These are phyloP conservation scores for Boletus patriciae DNA, from an alignment of 768 basidiomycete genomes.

Conservation along the genomic window DNA sequence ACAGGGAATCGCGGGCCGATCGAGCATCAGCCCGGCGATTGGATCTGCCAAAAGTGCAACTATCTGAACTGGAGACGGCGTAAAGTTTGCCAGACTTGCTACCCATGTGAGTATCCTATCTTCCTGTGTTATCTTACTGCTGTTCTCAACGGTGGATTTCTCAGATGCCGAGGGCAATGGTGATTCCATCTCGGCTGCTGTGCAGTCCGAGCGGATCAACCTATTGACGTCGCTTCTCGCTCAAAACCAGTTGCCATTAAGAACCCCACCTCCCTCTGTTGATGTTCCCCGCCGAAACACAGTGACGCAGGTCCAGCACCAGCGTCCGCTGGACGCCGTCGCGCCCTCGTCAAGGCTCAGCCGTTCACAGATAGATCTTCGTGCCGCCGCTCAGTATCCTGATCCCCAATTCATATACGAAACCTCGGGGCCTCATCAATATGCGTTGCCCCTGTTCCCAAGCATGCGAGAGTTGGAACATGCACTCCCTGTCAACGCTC, in stretches of 20 bases:
- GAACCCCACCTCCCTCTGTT: constrained; percentile 15
- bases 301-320: constrained; percentile 46
- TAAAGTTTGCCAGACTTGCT: constrained; percentile 89
- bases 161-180: constrained; percentile 86
- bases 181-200: constrained; percentile 81
- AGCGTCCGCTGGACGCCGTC: constrained; percentile 40
- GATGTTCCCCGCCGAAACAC: constrained; percentile 43
- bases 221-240: constrained; percentile 73
- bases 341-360: constrained; percentile 39
- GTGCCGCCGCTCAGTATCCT: constrained; percentile 44
- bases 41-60: constrained; percentile 82
- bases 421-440: constrained; percentile 49
- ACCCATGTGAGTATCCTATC: constrained; percentile 59
- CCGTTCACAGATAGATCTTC: constrained; percentile 48
- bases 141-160: constrained; percentile 7
- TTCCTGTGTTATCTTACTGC: constrained; percentile 4
- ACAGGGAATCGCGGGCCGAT: constrained; percentile 88
- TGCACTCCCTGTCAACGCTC: constrained; percentile 33
- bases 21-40: constrained; percentile 80
- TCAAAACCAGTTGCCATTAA: constrained; percentile 45
- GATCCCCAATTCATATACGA: constrained; percentile 65
- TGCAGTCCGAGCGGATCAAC: constrained; percentile 82
- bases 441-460: constrained; percentile 42
- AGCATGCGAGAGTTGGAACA: constrained; percentile 26
- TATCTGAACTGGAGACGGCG: constrained; percentile 86